Conservation (phyloP, 441 rosid species). For the Biscutella laevigata region DNA sequence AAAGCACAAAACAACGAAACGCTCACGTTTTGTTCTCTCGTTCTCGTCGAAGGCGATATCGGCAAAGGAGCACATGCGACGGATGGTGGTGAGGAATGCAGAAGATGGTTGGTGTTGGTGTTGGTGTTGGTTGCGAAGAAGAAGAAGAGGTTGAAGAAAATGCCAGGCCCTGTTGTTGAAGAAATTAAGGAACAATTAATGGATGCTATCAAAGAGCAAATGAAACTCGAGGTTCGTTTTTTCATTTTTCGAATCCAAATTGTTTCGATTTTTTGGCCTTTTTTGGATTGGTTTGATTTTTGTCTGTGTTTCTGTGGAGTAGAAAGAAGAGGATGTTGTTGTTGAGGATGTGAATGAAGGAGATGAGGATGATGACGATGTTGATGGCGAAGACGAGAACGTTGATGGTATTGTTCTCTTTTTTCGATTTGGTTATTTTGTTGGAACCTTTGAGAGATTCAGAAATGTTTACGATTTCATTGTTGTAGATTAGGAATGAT, state of each 20-base stretch:
- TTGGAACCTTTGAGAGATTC: not conserved
- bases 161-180: conserved; percentile 28
- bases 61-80: too few species aligned
- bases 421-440: not conserved
- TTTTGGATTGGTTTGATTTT: not conserved
- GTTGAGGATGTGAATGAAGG: conserved; percentile 29
- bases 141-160: conserved; percentile 5
- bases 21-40: too few species aligned
- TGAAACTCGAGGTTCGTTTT: conserved; percentile 25
- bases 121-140: not conserved
- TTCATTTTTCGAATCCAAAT: not conserved
- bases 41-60: too few species aligned
- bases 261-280: not conserved
- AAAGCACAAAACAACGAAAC: too few species aligned
- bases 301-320: not conserved
- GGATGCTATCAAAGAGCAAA: conserved; percentile 25
- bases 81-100: too few species aligned
- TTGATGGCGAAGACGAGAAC: conserved; percentile 18
- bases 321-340: conserved; percentile 25
- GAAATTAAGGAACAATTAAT: conserved; percentile 8
- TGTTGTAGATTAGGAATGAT: not conserved
- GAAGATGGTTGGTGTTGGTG: too few species aligned
- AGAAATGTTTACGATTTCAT: not conserved
- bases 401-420: conserved; percentile 7
- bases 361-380: conserved; percentile 24